Evolutionary conservation across 2,329 filamentous ascomycete species (phyloP), one percentile per base, ranked within the genome.

Genomic region (Hortaea werneckii): DNA sequence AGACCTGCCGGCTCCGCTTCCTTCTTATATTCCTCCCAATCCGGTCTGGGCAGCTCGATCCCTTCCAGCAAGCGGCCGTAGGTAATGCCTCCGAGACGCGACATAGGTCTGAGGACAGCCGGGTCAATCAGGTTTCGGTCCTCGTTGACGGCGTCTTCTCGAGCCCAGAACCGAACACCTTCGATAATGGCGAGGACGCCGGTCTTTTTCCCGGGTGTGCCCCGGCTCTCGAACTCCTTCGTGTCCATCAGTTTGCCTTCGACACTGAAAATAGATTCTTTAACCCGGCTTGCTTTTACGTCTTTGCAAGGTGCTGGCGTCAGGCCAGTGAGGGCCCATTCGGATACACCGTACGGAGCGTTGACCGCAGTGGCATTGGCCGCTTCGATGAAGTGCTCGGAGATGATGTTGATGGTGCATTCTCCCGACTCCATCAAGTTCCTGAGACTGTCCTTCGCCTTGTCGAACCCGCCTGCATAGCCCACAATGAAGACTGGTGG

Each of bases 111-210:
- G 45, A 95, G 67, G 6, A 94, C 78, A 43, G 69, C 75, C 8
- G 86, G 79, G 64, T 94, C 85, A 47, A 96, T 72, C 37, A 86
- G 57, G 54, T 80, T 87, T 59, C 73, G 76, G 6, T 87, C 82
- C 60, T 85, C 79, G 56, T 94, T 86, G 50, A 95, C 70, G 2
- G 88, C 88, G 67, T 95, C 90, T 62, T 94, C 87, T 44, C 89
- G 71, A 1, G 82, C 87, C 87, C 89, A 95, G 61, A 95, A 95
- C 28, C 82, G 75, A 30, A 85, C 81, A 0, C 87, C 90, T 68
- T 95, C 87, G 9, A 95, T 72, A 29, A 94, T 76, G 1, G 78
- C 83, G 51, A 95, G 60, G 4, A 83, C 82, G 1, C 83, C 80
- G 1, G 83, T 83, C 71, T 81, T 88, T 68, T 82, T 83, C 2